phyloP scores from a whole-genome alignment of 78 protist genomes.

The Pelomyxa schiedti region DNA sequence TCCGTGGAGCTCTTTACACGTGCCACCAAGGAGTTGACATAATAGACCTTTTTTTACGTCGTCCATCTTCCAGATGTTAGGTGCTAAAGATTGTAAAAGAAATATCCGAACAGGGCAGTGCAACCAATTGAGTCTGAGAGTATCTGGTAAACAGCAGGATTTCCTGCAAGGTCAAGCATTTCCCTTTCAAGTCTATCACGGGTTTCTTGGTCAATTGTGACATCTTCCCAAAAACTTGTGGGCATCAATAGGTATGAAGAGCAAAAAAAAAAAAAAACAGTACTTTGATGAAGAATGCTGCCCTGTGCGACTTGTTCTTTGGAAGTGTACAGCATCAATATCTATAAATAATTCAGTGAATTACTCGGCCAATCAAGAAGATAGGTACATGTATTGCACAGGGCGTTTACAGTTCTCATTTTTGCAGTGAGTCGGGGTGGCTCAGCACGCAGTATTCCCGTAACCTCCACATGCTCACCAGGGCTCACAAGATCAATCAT shows the following conservation, averaged over 20 bases:
- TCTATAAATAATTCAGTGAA: constrained; percentile 4
- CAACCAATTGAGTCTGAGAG: constrained; percentile 59
- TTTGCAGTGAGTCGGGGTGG: constrained; percentile 31
- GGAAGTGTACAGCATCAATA: constrained; percentile 39
- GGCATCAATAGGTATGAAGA: too few relatives aligned
- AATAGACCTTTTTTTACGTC: constrained; percentile 94
- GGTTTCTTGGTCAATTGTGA: constrained; percentile 4
- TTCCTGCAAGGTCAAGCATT: constrained; percentile 10
- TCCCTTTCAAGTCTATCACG: constrained; percentile 15
- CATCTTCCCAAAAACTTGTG: constrained; percentile 8
- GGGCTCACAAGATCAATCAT: constrained; percentile 87
- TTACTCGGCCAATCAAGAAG: too few relatives aligned
- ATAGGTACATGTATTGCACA: constrained; percentile 38
- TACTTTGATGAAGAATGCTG: too few relatives aligned
- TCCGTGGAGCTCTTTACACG: constrained; percentile 16
- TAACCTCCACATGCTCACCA: constrained; percentile 93
- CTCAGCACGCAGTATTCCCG: constrained; percentile 85
- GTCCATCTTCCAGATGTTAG: constrained; percentile 89
- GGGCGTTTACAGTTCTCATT: constrained; percentile 23
- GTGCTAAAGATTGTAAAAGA: too few relatives aligned
- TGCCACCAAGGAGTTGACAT: constrained; percentile 95
- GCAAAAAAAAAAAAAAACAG: too few relatives aligned
- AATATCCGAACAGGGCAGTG: too few relatives aligned
- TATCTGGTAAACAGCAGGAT: constrained; percentile 68
- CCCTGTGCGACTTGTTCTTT: constrained; percentile 16